Evolutionary conservation across 805 yeast genomes (phyloP).

Genomic region (Candida xyloterini): DNA sequence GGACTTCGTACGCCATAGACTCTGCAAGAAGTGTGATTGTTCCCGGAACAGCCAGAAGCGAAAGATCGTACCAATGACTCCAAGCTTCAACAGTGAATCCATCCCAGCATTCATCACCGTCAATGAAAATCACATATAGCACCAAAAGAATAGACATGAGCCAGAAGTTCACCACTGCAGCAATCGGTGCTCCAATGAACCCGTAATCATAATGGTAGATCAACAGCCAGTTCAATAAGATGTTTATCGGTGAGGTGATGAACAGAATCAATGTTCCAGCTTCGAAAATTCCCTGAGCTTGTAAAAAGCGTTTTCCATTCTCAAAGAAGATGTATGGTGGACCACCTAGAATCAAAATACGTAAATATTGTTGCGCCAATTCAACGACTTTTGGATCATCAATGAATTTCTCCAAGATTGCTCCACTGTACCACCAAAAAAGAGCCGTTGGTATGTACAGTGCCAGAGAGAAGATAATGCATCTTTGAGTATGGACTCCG

Average conservation of each 20-base stretch:
- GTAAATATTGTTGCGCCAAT: slow-evolving; percentile 57
- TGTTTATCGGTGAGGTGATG: slow-evolving; percentile 71
- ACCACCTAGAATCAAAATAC: slow-evolving; percentile 58
- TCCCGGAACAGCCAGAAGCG: slow-evolving; percentile 50
- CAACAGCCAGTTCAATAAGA: slow-evolving; percentile 58
- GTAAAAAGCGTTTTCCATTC: slow-evolving; percentile 68
- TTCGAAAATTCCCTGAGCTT: slow-evolving; percentile 76
- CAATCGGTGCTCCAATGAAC: slow-evolving; percentile 71
- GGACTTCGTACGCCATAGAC: slow-evolving; percentile 54
- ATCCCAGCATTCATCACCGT: slow-evolving; percentile 70
- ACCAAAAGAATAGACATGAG: slow-evolving; percentile 57
- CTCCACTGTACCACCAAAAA: slow-evolving; percentile 61
- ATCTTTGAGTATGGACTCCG: slow-evolving; percentile 65
- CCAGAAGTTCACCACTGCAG: slow-evolving; percentile 71
- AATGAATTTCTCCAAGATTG: slow-evolving; percentile 42
- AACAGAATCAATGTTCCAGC: slow-evolving; percentile 69
- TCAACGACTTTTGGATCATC: slow-evolving; percentile 43
- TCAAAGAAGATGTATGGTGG: slow-evolving; percentile 73
- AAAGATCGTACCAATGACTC: slow-evolving; percentile 39
- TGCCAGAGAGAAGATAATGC: slow-evolving; percentile 59
- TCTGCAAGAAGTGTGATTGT: slow-evolving; percentile 55
- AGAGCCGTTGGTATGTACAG: slow-evolving; percentile 57
- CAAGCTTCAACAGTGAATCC: slow-evolving; percentile 44
- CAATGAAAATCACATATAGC: slow-evolving; percentile 52
- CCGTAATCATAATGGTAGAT: slow-evolving; percentile 60